Evolutionary conservation across 352 stramenopile species (phyloP).

Genomic region (Thalassiosira ordinaria): DNA sequence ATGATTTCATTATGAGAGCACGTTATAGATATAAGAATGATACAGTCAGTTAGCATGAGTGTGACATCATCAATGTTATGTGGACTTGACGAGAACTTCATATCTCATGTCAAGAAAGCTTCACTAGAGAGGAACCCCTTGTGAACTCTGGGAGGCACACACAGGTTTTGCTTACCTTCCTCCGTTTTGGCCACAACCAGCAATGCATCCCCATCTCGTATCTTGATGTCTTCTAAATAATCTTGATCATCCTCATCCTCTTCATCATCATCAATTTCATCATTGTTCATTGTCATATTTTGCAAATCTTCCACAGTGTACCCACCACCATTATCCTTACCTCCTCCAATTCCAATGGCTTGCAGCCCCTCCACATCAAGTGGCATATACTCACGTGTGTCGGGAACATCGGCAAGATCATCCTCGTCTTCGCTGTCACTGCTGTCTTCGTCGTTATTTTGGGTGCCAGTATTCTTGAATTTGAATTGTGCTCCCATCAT

Average conservation of each 20-base stretch:
- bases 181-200: conserved; percentile 97
- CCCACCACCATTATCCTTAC: conserved; percentile 30
- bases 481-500: conserved; percentile 29
- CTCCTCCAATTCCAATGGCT: conserved; percentile 67
- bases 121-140: too few species aligned
- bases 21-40: neutral
- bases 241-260: conserved; percentile 67
- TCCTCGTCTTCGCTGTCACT: conserved; percentile 78
- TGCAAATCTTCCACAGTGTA: conserved; percentile 59
- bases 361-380: conserved; percentile 81
- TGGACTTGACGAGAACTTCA: too few species aligned
- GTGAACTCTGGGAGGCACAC: too few species aligned
- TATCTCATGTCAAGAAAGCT: too few species aligned
- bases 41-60: too few species aligned
- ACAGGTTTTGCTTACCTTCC: too few species aligned
- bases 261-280: conserved; percentile 50
- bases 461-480: conserved; percentile 14
- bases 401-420: conserved; percentile 79
- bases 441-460: conserved; percentile 26
- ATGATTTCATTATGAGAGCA: conserved; percentile 28
- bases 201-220: conserved; percentile 93
- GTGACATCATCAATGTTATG: too few species aligned
- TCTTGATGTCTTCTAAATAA: conserved; percentile 90
- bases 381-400: conserved; percentile 82
- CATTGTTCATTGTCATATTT: conserved; percentile 58